Conservation (phyloP, 2,329 filamentous ascomycete species). For the Alternaria infectoria region DNA sequence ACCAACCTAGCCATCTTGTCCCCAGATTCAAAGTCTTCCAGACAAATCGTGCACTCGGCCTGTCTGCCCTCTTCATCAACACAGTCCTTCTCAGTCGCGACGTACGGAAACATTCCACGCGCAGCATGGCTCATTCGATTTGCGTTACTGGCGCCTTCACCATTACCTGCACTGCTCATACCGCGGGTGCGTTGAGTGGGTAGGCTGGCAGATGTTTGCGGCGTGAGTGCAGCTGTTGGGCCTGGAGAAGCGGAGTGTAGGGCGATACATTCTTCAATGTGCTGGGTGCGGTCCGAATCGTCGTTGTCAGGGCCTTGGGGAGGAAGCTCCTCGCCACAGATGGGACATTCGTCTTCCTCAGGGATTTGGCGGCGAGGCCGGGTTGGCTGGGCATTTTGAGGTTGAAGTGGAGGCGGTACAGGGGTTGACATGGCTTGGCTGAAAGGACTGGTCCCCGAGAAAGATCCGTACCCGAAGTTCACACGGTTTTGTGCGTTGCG, state of each 20-base stretch:
- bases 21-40: slow-evolving; percentile 68
- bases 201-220: slow-evolving; percentile 33
- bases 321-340: slow-evolving; percentile 76
- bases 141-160: slow-evolving; percentile 32
- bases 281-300: slow-evolving; percentile 51
- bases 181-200: slow-evolving; percentile 40
- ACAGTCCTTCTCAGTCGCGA: slow-evolving; percentile 69
- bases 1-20: slow-evolving; percentile 66
- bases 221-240: slow-evolving; percentile 14
- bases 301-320: slow-evolving; percentile 51
- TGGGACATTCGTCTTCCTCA: slow-evolving; percentile 80
- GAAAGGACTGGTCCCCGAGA: slow-evolving; percentile 24
- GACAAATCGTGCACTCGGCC: slow-evolving; percentile 69
- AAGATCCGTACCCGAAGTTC: slow-evolving; percentile 14
- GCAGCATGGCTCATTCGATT: slow-evolving; percentile 34
- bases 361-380: slow-evolving; percentile 41
- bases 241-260: slow-evolving; percentile 35
- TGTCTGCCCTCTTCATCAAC: slow-evolving; percentile 58
- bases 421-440: slow-evolving; percentile 21
- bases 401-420: slow-evolving; percentile 16
- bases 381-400: slow-evolving; percentile 24
- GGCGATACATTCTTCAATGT: slow-evolving; percentile 53
- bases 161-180: slow-evolving; percentile 38
- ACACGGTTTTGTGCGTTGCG: slow-evolving; percentile 10
- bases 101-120: slow-evolving; percentile 58